phyloP scores from a whole-genome alignment of 305 asterid species.

The Ajuga reptans region DNA sequence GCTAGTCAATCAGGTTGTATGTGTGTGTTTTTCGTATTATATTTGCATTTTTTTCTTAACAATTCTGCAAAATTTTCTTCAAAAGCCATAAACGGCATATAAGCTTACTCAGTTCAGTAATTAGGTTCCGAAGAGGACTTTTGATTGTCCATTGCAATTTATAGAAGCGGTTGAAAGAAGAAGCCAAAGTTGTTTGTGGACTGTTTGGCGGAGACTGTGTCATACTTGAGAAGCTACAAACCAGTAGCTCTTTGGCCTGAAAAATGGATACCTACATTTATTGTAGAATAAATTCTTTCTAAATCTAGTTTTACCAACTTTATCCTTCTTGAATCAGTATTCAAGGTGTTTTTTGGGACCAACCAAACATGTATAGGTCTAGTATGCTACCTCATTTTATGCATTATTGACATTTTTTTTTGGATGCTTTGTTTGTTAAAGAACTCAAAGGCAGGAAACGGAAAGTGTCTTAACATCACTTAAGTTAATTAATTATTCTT shows the following conservation, averaged over 20 bases:
- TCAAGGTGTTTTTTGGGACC: not conserved
- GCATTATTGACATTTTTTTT: not conserved
- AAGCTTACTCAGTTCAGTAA: not conserved
- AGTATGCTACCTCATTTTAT: not conserved
- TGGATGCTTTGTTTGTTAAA: not conserved
- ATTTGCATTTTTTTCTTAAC: not conserved
- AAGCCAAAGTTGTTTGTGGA: not conserved
- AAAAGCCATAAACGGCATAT: not conserved
- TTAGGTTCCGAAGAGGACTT: not conserved
- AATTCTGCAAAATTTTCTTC: not conserved
- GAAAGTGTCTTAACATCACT: not conserved
- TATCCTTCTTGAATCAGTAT: not conserved
- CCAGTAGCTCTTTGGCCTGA: not conserved
- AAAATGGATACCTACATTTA: not conserved
- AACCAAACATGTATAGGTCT: not conserved
- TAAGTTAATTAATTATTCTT: not conserved
- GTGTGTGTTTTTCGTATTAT: not conserved
- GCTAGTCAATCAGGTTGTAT: constrained; percentile 74
- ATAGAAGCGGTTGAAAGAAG: not conserved
- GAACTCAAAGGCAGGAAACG: not conserved
- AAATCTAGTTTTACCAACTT: not conserved
- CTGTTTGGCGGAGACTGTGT: not conserved
- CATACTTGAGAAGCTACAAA: not conserved
- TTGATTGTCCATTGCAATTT: not conserved
- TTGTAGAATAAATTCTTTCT: not conserved